Evolutionary conservation across 2,329 filamentous ascomycete genomes (phyloP), one percentile per base, ranked within the genome.

Genomic region (Nannizziopsis barbatae): DNA sequence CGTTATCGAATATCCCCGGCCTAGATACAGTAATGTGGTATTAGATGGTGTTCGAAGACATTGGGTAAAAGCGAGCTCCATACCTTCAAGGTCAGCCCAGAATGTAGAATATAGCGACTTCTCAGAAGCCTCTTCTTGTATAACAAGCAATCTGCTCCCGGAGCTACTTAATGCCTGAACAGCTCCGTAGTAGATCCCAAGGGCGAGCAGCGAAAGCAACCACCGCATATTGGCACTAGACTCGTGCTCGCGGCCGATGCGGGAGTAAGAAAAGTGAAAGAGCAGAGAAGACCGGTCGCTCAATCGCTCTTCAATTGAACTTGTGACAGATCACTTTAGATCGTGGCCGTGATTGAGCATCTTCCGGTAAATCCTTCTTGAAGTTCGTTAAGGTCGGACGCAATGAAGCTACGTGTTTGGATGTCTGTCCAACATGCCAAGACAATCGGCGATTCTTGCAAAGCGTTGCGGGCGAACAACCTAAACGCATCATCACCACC

Each of bases 71-170:
- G 12, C 14, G 7, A 35, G 37, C 37, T 38, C 52, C 57, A 49
- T 57, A 73, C 71, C 64, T 62, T 73, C 63, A 47, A 74, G 55
- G 54, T 74, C 71, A 8, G 58, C 58, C 70, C 70, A 74, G 52
- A 96, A 90, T 60, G 81, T 83, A 50, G 84, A 85, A 69, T 95
- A 98, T 57, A 77, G 77, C 58, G 77, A 77, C 74, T 89, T 87
- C 62, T 95, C 86, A 37, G 78, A 75, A 54, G 80, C 74, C 59
- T 94, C 84, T 60, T 96, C 90, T 46, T 95, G 69, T 51, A 98
- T 77, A 52, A 93, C 88, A 61, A 98, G 74, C 67, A 96, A 69
- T 63, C 87, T 79, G 66, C 77, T 79, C 52, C 90, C 92, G 42
- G 80, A 76, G 54, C 81, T 83, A 72, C 89, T 95, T 60, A 84